phyloP scores from a whole-genome alignment of 768 basidiomycete species.

The Glaciozyma antarctica region DNA sequence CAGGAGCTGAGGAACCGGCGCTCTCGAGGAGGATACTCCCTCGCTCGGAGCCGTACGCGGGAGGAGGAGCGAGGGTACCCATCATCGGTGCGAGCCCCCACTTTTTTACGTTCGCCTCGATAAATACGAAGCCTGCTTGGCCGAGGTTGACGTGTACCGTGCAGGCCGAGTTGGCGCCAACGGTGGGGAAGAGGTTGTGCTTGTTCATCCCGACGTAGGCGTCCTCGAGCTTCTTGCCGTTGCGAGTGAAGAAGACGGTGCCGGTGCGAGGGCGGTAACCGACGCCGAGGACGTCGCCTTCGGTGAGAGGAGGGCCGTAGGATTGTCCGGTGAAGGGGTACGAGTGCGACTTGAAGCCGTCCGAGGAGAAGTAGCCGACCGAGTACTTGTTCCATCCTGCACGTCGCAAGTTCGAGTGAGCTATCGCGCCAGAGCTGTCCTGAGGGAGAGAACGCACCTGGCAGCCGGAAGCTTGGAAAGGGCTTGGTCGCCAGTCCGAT shows the following conservation, averaged over 20 bases:
- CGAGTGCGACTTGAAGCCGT: conserved; percentile 93
- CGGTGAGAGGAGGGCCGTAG: conserved; percentile 74
- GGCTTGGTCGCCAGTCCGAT: conserved; percentile 95
- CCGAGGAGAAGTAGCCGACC: conserved; percentile 80
- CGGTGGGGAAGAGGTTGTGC: conserved; percentile 92
- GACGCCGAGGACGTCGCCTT: conserved; percentile 90
- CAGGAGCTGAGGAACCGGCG: conserved; percentile 40
- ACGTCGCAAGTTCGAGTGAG: background rate
- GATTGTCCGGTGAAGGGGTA: conserved; percentile 82
- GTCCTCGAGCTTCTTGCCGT: conserved; percentile 93
- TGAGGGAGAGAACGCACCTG: conserved; percentile 30
- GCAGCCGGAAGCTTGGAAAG: conserved; percentile 81
- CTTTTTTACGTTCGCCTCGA: conserved; percentile 99
- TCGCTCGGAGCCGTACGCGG: conserved; percentile 92
- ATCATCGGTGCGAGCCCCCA: conserved; percentile 98
- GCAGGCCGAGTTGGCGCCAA: conserved; percentile 92
- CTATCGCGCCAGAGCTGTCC: background rate
- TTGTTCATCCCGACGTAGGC: conserved; percentile 80
- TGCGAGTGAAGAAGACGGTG: conserved; percentile 97
- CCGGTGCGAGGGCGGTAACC: conserved; percentile 94
- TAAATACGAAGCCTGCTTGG: conserved; percentile 96
- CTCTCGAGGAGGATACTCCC: conserved; percentile 83
- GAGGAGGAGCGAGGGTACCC: conserved; percentile 92
- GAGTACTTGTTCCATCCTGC: conserved; percentile 78
- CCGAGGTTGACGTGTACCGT: conserved; percentile 96